Evolutionary conservation across 768 basidiomycete species (phyloP), one percentile per base, ranked within the genome.

Genomic region (Dacryopinax spathularia): DNA sequence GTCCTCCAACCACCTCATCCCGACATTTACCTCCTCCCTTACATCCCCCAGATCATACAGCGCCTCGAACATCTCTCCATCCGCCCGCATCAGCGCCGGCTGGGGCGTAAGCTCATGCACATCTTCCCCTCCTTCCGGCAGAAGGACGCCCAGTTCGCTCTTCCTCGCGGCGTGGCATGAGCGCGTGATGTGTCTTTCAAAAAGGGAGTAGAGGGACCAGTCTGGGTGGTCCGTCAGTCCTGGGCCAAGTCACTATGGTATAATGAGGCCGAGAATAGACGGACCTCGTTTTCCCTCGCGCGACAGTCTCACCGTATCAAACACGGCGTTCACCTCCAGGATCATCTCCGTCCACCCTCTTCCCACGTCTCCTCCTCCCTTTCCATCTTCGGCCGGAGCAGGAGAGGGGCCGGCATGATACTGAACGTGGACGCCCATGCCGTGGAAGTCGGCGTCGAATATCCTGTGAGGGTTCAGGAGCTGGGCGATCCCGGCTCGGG

Each of bases 361-460:
- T n/a, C 36, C 9, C 22, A 5, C 41, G 62, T 7, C 15, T 13
- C 15, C 27, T 43, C 62, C 35, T 48, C 64, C 59, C 2, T 65
- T 34, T 3, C 60, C 29, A 41, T 29, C 27, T 29, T 63, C 61
- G 62, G 31, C 34, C 29, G 64, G 33, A 65, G 34, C 56, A 64
- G 86, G 2, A 65, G 60, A 29, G 34, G 72, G 73, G 5, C 76
- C 76, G 41, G 78, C 76, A 22, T 76, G 77, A 78, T 85, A 89
- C 25, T 80, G 72, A 1, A 91, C 88, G 71, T 91, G 87, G 0
- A 95, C 76, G 9, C 86, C 82, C 70, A 97, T 82, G 0, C 89
- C 88, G 70, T 95, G 91, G 89, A 91, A 96, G 68, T 91, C 86
- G 2, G 90, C 88, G 67, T 91, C 89, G 68, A 97, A 93, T 2